Base-by-base conservation (phyloP, 2,329 filamentous ascomycete genomes). In the Stachybotrys echinatus region DNA sequence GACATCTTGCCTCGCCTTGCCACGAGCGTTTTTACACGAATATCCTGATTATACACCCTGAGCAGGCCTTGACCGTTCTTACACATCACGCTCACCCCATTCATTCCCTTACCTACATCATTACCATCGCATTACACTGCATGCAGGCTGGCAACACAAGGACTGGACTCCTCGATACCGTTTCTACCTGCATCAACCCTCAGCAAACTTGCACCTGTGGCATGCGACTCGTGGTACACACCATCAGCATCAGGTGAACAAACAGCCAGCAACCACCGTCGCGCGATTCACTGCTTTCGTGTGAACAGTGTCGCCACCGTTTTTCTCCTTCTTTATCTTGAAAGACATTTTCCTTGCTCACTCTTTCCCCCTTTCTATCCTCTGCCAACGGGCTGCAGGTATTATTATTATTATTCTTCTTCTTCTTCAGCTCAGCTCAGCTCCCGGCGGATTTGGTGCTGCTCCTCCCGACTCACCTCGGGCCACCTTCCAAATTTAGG, bases 111-210 rank as follows among this genome's bases (percentile, higher is more conserved):
- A n/a, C n/a, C n/a, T n/a, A n/a, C n/a, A n/a, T n/a, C n/a, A n/a
- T n/a, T n/a, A n/a, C n/a, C 27, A 34, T 34, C 27, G 14, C 27
- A 34, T 34, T 14, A 34, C 27, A 34, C 14, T 34, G 14, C 27
- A 34, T 34, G 27, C 27, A 34, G 42, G 14, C 44, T 23, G 31
- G 45, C 49, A 19, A 44, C 37, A 51, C 45, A 48, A 43, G 43
- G 53, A 56, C 56, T 54, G 52, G 55, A 51, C 48, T 59, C 47
- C 54, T 54, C 10, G n/a, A 34, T 10, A 14, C 27, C 27, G 27
- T 34, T 8, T 34, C n/a, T n/a, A n/a, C n/a, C n/a, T n/a, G n/a
- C n/a, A n/a, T n/a, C n/a, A n/a, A n/a, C n/a, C n/a, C n/a, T n/a
- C n/a, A n/a, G n/a, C n/a, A n/a, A n/a, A n/a, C n/a, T n/a, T n/a